Base-by-base conservation (phyloP, 768 basidiomycete genomes). In the Mycena alexandri region DNA sequence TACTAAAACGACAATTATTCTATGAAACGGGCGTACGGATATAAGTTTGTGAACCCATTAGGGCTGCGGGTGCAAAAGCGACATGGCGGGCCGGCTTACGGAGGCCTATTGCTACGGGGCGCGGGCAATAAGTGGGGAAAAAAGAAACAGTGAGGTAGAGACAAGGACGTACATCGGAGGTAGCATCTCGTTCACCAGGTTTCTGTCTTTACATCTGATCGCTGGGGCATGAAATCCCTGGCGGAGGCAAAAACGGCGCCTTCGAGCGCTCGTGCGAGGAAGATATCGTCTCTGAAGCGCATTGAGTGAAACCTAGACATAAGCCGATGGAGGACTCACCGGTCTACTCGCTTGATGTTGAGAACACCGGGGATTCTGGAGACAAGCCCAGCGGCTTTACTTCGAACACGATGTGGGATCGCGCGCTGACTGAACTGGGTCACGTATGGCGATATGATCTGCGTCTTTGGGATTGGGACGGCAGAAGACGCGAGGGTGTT, bases 261-360 rank as follows among this genome's bases (percentile, higher is more conserved):
- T 41, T 71, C 69, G 10, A 71, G 62, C 13, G 65, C 65, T 36
- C 69, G 61, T 12, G 65, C 65, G 8, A 71, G 65, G 50, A 71
- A 71, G 9, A 71, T 56, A 44, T 71, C 69, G 29, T 71, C 62
- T 16, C 69, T 71, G 43, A 12, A 60, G 2, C 17, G 36, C 12
- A 51, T 17, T 16, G 8, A n/a, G 34, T 17, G n/a, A 11, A 25
- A 42, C 11, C 2, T 17, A 10, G 19, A 13, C 10, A 29, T 33
- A 43, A 46, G n/a, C 33, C 13, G 24, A 42, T 0, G 41, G 42
- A 17, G 19, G 17, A 50, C 65, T 43, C 56, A 70, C 69, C 41
- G 19, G 43, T 59, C 36, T 36, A 12, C 57, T 22, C 42, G 22
- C 46, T 46, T 52, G 33, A 66, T 34, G 25, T 56, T 16, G 14